Evolutionary conservation across 768 basidiomycete genomes (phyloP).

Genomic region (Clitopilus hobsonii): DNA sequence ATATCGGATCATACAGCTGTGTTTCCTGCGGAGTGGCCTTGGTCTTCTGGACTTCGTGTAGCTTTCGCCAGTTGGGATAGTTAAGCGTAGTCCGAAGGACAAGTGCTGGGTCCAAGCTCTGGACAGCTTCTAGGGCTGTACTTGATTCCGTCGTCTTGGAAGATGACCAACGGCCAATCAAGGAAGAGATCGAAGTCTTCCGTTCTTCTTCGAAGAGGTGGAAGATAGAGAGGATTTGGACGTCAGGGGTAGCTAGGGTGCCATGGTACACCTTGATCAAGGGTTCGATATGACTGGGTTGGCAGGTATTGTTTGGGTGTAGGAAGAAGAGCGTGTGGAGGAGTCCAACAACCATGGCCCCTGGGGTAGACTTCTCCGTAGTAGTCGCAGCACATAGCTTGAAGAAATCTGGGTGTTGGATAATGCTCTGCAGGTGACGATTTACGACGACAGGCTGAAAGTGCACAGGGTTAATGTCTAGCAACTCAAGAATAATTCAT

Average conservation of each 20-base stretch:
- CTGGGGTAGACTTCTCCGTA: constrained; percentile 20
- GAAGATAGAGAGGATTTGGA: constrained; percentile 68
- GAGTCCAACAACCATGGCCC: constrained; percentile 48
- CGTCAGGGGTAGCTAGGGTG: constrained; percentile 62
- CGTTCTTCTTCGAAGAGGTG: constrained; percentile 72
- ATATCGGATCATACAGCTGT: constrained; percentile 74
- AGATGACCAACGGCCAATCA: constrained; percentile 66
- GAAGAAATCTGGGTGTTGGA: constrained; percentile 66
- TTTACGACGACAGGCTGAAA: constrained; percentile 74
- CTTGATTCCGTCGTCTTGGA: constrained; percentile 36
- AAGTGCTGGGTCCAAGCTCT: constrained; percentile 60
- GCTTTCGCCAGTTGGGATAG: constrained; percentile 63
- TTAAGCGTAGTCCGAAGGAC: constrained; percentile 68
- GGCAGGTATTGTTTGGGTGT: constrained; percentile 81
- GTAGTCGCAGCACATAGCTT: constrained; percentile 29
- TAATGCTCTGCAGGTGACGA: constrained; percentile 66
- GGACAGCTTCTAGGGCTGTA: constrained; percentile 59
- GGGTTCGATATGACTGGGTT: constrained; percentile 77
- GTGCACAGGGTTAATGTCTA: constrained; percentile 12
- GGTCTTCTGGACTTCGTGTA: constrained; percentile 31
- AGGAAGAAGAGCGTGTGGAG: constrained; percentile 66
- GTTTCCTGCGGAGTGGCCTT: constrained; percentile 26
- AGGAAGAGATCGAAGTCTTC: constrained; percentile 54
- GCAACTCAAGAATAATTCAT: background rate
- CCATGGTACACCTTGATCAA: constrained; percentile 73